phyloP scores from a whole-genome alignment of 805 yeast genomes.

The Candida maesae region DNA sequence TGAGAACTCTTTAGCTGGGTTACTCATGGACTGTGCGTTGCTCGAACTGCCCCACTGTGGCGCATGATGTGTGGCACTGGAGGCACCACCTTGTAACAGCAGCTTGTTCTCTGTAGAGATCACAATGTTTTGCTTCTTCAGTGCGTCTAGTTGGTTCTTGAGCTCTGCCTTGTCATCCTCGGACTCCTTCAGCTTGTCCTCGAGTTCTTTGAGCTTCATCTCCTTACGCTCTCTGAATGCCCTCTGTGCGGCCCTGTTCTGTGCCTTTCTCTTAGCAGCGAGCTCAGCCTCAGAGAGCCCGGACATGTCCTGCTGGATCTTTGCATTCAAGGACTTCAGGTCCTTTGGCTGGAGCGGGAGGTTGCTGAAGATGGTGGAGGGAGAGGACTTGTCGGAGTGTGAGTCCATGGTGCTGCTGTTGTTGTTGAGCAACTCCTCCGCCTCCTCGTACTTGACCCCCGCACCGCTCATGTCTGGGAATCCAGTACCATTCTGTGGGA shows the following conservation, averaged over 20 bases:
- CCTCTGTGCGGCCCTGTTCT: constrained; percentile 82
- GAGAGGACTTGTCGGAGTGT: constrained; percentile 22
- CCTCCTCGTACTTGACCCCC: constrained; percentile 9
- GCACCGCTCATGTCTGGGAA: no score
- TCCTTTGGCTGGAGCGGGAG: constrained; percentile 13
- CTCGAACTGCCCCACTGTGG: no score
- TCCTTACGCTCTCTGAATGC: constrained; percentile 85
- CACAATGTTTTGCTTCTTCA: constrained; percentile 51
- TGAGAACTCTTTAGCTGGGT: constrained; percentile 20
- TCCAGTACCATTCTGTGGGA: constrained; percentile 3
- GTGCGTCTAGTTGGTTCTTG: constrained; percentile 43
- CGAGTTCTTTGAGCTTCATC: constrained; percentile 63
- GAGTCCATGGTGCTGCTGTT: constrained; percentile 2
- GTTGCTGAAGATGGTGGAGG: constrained; percentile 14
- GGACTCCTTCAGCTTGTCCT: constrained; percentile 51
- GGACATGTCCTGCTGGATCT: constrained; percentile 4
- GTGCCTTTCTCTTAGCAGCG: constrained; percentile 62
- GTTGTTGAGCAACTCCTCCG: constrained; percentile 3
- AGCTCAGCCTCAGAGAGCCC: constrained; percentile 34
- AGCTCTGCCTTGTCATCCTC: constrained; percentile 51
- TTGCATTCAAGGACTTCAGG: constrained; percentile 5
- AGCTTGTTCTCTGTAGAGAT: constrained; percentile 61
- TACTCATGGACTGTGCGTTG: no score
- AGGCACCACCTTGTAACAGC: constrained; percentile 34
- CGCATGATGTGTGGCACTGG: no score